Evolutionary conservation across 345 rosid species (phyloP).

Genomic region (Dimocarpus longan): DNA sequence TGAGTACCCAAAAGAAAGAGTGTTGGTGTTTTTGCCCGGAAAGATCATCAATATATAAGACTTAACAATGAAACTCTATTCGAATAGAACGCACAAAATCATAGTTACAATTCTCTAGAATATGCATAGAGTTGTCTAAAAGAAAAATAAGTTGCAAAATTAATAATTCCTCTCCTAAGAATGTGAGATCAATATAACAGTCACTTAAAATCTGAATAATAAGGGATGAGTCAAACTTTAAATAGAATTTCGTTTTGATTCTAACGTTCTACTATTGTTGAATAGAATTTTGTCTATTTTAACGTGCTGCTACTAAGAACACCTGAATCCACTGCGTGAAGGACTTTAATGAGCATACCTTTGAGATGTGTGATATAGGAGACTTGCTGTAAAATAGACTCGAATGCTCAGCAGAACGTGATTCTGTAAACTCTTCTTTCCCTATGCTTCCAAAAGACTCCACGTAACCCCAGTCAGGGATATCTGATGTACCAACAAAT

Average conservation of each 20-base stretch:
- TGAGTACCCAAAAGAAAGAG: slow-evolving; percentile 75
- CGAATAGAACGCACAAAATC: neutral
- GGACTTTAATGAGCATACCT: slow-evolving; percentile 47
- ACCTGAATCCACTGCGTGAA: neutral
- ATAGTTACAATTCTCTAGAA: neutral
- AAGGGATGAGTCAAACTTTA: neutral
- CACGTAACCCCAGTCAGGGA: slow-evolving; percentile 89
- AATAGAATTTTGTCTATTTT: neutral
- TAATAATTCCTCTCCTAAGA: neutral
- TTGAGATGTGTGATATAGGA: slow-evolving; percentile 77
- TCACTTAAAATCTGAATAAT: neutral
- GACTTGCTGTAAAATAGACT: slow-evolving; percentile 68
- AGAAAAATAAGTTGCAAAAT: neutral
- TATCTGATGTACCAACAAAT: slow-evolving; percentile 83
- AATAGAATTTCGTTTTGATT: neutral
- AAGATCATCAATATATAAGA: slow-evolving; percentile 1
- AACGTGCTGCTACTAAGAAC: neutral
- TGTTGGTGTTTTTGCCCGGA: slow-evolving; percentile 90
- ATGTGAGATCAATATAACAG: neutral
- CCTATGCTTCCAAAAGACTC: slow-evolving; percentile 67
- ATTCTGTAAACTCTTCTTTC: slow-evolving; percentile 63
- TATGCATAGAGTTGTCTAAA: neutral
- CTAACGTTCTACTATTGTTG: neutral
- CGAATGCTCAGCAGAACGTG: slow-evolving; percentile 70
- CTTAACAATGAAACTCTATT: neutral